phyloP scores from a whole-genome alignment of 768 basidiomycete species.

The Kwoniella heveanensis region DNA sequence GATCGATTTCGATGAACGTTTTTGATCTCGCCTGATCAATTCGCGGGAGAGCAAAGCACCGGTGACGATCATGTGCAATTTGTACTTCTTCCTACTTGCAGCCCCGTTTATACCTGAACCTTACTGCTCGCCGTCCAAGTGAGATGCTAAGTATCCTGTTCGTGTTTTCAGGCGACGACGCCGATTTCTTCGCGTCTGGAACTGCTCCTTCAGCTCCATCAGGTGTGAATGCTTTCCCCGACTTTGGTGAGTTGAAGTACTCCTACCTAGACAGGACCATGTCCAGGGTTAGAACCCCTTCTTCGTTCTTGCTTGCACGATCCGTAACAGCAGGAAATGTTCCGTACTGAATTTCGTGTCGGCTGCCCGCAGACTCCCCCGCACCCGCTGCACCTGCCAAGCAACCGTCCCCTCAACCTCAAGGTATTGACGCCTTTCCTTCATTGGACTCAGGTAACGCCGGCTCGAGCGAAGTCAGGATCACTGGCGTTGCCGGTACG shows the following conservation, averaged over 20 bases:
- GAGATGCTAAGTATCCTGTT: too few relatives aligned
- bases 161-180: constrained; percentile 51
- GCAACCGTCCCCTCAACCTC: constrained; percentile 24
- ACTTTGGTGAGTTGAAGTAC: constrained; percentile 44
- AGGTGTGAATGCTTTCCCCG: constrained; percentile 46
- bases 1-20: too few relatives aligned
- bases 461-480: constrained; percentile 40
- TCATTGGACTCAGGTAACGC: constrained; percentile 26
- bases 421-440: constrained; percentile 46
- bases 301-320: too few relatives aligned
- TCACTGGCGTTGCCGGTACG: constrained; percentile 50
- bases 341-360: not conserved
- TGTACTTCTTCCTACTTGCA: too few relatives aligned
- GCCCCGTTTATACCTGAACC: too few relatives aligned
- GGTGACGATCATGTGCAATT: too few relatives aligned
- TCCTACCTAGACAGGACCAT: too few relatives aligned
- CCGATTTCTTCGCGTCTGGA: constrained; percentile 52
- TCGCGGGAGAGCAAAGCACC: too few relatives aligned
- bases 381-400: constrained; percentile 28
- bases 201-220: constrained; percentile 39
- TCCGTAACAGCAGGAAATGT: too few relatives aligned
- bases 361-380: not conserved
- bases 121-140: too few relatives aligned
- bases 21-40: too few relatives aligned
- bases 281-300: too few relatives aligned